phyloP scores from a whole-genome alignment of 495 filamentous ascomycete species.

The Stereocaulon alpinum region DNA sequence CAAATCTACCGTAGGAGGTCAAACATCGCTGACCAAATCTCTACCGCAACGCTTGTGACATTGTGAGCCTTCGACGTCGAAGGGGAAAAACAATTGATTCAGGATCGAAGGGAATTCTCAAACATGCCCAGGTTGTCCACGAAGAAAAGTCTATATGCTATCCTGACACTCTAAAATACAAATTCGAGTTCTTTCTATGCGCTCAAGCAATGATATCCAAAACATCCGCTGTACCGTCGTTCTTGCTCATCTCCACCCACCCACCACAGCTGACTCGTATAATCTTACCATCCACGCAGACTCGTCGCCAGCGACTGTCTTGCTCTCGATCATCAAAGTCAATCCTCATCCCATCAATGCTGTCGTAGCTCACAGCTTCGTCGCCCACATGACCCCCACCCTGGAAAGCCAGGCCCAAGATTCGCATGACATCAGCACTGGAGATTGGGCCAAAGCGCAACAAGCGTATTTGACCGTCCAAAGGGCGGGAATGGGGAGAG shows the following conservation, averaged over 20 bases:
- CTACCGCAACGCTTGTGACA: too few species aligned
- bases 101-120: too few species aligned
- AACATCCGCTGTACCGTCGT: constrained; percentile 18
- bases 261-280: constrained; percentile 59
- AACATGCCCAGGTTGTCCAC: too few species aligned
- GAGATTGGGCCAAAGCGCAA: constrained; percentile 61
- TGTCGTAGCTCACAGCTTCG: constrained; percentile 52
- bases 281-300: constrained; percentile 85
- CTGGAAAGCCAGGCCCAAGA: constrained; percentile 68
- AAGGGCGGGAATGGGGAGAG: constrained; percentile 53
- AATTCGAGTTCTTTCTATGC: not conserved
- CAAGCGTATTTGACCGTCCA: constrained; percentile 57
- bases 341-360: constrained; percentile 52
- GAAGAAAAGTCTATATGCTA: too few species aligned
- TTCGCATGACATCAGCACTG: constrained; percentile 54
- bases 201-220: constrained; percentile 11
- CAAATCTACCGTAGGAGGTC: too few species aligned
- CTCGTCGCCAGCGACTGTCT: constrained; percentile 61
- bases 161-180: not conserved
- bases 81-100: too few species aligned
- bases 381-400: constrained; percentile 60
- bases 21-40: too few species aligned
- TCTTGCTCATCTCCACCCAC: constrained; percentile 53
- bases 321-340: constrained; percentile 51
- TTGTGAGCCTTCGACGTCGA: too few species aligned